Percentiles rank a stretch among this genome's conserved stretches.
These are phyloP conservation scores for Monosporascus sp. DNA, from an alignment of 2,329 filamentous ascomycete genomes.

Conservation along the genomic window DNA sequence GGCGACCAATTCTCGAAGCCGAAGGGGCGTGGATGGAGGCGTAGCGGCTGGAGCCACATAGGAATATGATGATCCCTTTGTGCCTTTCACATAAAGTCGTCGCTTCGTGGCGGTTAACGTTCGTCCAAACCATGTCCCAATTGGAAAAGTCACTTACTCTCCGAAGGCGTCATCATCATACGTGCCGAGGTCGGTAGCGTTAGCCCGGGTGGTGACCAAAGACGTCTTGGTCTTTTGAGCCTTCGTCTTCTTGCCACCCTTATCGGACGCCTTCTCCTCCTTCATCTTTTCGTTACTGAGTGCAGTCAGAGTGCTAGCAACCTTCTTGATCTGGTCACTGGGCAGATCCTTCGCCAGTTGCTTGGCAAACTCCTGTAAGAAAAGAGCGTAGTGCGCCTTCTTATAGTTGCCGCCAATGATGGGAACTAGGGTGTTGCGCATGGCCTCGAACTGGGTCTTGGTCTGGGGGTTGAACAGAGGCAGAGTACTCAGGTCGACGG, in stretches of 20 bases:
- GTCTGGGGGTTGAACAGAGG: conserved; percentile 84
- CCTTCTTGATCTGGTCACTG: conserved; percentile 95
- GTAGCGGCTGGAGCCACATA: conserved; percentile 9
- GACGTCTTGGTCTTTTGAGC: conserved; percentile 91
- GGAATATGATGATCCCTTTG: conserved; percentile 9
- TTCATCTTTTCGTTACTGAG: conserved; percentile 97
- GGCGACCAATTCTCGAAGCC: neutral
- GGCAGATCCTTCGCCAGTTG: conserved; percentile 80
- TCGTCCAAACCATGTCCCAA: neutral
- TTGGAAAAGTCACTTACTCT: conserved; percentile 57
- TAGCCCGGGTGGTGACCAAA: conserved; percentile 61
- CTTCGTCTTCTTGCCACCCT: conserved; percentile 95
- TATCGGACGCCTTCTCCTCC: conserved; percentile 92
- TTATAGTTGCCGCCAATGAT: conserved; percentile 70
- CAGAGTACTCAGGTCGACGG: conserved; percentile 74
- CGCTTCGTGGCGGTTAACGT: conserved; percentile 36
- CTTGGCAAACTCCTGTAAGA: conserved; percentile 88
- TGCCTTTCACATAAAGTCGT: conserved; percentile 65
- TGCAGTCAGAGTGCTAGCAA: conserved; percentile 80
- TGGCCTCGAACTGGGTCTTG: conserved; percentile 76
- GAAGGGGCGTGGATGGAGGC: neutral
- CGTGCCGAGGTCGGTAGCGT: conserved; percentile 62
- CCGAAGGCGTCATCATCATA: conserved; percentile 80
- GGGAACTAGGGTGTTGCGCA: conserved; percentile 75
- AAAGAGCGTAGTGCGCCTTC: conserved; percentile 86